These are phyloP conservation scores for Musa balbisiana DNA, from an alignment of 202 grass and related monocot species.

Conservation along the genomic window DNA sequence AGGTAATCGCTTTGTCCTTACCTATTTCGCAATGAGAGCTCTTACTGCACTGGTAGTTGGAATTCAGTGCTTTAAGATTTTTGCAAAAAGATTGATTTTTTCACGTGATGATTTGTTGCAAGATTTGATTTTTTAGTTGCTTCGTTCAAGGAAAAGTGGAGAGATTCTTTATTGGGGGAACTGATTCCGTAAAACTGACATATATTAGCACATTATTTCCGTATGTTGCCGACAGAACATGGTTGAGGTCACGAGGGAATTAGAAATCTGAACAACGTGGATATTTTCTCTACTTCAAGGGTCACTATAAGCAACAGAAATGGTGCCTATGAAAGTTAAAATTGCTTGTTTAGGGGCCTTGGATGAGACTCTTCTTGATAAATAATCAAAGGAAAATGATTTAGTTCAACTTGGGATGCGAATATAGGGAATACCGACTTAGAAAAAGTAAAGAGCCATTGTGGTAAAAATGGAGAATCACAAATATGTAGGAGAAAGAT, in stretches of 20 bases:
- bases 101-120: neutral
- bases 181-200: too few species aligned
- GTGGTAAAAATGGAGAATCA: neutral
- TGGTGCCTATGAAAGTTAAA: neutral
- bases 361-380: neutral
- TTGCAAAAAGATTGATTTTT: neutral
- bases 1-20: constrained; percentile 25
- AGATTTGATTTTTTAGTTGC: neutral
- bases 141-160: too few species aligned
- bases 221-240: too few species aligned
- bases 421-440: neutral
- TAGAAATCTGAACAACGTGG: neutral
- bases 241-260: too few species aligned
- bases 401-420: neutral
- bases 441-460: neutral
- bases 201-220: too few species aligned
- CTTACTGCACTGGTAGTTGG: neutral
- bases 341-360: neutral
- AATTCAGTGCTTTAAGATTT: neutral
- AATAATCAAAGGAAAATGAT: neutral
- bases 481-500: neutral
- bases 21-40: neutral
- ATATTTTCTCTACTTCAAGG: neutral
- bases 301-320: neutral
- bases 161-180: too few species aligned